A percentile compares a stretch with the other conserved stretches of the same genome.
Evolutionary conservation across 148 eudicot genomes (phyloP).

Genomic region (Euryodendron excelsum): DNA sequence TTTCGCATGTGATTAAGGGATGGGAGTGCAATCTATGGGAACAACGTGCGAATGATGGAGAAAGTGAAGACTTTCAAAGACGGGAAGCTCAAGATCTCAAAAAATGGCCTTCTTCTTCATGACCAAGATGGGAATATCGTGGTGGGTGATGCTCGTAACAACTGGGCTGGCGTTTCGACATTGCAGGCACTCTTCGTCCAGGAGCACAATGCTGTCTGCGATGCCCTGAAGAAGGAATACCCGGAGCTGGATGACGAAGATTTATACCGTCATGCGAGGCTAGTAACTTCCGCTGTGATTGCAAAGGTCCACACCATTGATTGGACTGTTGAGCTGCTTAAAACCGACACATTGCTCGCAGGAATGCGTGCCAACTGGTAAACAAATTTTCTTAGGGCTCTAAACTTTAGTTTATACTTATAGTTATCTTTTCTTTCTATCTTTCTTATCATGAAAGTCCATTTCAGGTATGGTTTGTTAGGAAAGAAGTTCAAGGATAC

Average conservation of each 20-base stretch:
- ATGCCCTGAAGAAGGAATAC: conserved; percentile 36
- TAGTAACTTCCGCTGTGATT: too few relatives aligned
- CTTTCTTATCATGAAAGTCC: neutral
- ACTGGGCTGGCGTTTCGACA: conserved; percentile 39
- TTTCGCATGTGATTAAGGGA: conserved; percentile 25
- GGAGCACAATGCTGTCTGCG: conserved; percentile 46
- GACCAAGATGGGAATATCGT: conserved; percentile 22
- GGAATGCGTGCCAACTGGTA: conserved; percentile 46
- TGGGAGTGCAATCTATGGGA: conserved; percentile 48
- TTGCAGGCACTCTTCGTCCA: conserved; percentile 41
- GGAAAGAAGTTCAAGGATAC: conserved; percentile 45
- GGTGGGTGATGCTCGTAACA: conserved; percentile 38
- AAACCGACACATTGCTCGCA: conserved; percentile 36
- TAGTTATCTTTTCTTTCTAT: too few relatives aligned
- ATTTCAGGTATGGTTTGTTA: conserved; percentile 39
- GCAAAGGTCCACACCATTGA: conserved; percentile 49
- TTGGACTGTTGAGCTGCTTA: conserved; percentile 50
- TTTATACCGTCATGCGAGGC: conserved; percentile 41
- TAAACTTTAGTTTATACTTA: too few relatives aligned
- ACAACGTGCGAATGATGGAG: conserved; percentile 15
- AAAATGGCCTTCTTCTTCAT: conserved; percentile 34
- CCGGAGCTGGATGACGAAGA: conserved; percentile 33
- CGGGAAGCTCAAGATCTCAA: conserved; percentile 43
- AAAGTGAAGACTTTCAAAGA: conserved; percentile 39
- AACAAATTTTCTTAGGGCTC: too few relatives aligned